Base-by-base conservation (phyloP, 192 early-diverging fungal genomes). In the Coemansia sp. region DNA sequence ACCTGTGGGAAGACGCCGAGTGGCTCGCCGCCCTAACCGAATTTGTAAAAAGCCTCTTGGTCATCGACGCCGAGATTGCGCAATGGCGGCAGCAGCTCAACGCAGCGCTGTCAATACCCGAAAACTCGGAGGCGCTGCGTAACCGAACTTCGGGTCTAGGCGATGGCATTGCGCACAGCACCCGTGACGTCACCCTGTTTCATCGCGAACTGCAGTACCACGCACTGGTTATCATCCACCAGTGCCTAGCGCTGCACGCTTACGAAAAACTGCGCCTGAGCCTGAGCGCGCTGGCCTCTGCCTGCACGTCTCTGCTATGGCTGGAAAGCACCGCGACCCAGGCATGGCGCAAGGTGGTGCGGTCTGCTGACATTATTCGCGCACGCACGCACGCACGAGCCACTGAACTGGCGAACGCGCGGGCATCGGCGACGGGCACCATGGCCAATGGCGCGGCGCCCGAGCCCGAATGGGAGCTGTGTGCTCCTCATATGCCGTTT, bases 381-480 rank as follows among this genome's bases (percentile, higher is more conserved):
- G 46, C 40, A 31, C 45, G 42, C 14, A 49, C 60, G 5, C 53
- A 70, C 43, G 67, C 63, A 8, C 67, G 74, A 12, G 67, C 74
- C 5, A 59, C 62, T 9, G 61, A 70, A 52, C 58, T 77, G 10
- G 63, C 74, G 22, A 70, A 56, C 29, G 68, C 64, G 0, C 62
- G 68, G 2, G 46, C 62, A 1, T 70, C 67, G 25, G 60, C 38
- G 5, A 64, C 67, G 9, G 68, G 74, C 23, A 75, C 72, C 12
- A 75, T 69, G 72, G 12, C 72, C 11, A 67, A 75, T 40, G 72
- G 72, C 50, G 62, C 66, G 2, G 65, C 66, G 9, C 72, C 72
- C 0, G 74, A 77, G 63, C 74, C 74, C 10, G 74, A 77, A 25
- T 77, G 74, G 74, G 74, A 77, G 74, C 58, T 77, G 36, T 77